phyloP scores from a whole-genome alignment of 768 basidiomycete species.

The Tulasnella calospora region DNA sequence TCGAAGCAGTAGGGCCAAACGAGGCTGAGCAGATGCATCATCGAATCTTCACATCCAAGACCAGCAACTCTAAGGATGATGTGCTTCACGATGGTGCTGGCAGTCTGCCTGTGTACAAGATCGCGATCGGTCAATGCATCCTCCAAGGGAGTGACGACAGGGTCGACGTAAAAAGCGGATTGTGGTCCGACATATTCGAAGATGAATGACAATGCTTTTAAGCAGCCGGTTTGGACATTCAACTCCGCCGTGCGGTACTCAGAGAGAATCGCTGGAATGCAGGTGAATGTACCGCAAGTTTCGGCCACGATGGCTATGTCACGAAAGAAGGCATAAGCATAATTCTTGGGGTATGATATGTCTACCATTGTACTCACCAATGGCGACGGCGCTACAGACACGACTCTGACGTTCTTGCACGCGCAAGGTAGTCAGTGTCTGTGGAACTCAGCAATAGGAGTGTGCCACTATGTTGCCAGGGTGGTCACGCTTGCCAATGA shows the following conservation, averaged over 20 bases:
- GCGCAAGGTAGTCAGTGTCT: conserved; percentile 93
- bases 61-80: conserved; percentile 94
- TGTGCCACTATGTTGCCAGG: no score
- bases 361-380: conserved; percentile 45
- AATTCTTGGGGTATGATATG: background rate
- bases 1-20: conserved; percentile 99
- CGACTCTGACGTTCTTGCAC: conserved; percentile 99
- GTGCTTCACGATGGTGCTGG: conserved; percentile 97
- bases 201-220: conserved; percentile 97
- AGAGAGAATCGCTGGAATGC: conserved; percentile 96
- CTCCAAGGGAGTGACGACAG: conserved; percentile 95
- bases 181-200: conserved; percentile 98
- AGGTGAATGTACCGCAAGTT: conserved; percentile 95
- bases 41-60: conserved; percentile 94
- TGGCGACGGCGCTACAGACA: conserved; percentile 97
- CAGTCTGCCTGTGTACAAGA: conserved; percentile 96
- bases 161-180: conserved; percentile 94
- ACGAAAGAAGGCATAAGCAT: background rate
- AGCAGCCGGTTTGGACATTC: conserved; percentile 97
- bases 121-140: conserved; percentile 98
- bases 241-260: conserved; percentile 98
- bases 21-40: conserved; percentile 95
- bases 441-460: no score
- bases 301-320: conserved; percentile 71
- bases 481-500: no score